These are phyloP conservation scores for Pseudogymnoascus sp. DNA, from an alignment of 2,329 filamentous ascomycete species.

Conservation along the genomic window DNA sequence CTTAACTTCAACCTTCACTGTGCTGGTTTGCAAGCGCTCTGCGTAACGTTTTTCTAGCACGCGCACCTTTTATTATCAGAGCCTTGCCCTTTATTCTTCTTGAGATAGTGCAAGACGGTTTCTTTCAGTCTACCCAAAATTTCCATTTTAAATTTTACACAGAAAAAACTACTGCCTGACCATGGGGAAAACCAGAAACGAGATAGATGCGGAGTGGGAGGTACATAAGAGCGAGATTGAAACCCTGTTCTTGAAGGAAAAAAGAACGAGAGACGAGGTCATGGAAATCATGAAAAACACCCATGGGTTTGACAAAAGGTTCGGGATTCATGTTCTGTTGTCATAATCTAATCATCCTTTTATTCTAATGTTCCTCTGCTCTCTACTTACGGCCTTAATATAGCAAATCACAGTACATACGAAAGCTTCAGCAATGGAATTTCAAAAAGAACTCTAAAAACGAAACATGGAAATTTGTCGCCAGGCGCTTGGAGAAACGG, in stretches of 20 bases:
- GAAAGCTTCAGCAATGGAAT: constrained; percentile 16
- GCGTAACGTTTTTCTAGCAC: neutral
- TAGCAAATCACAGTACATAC: constrained; percentile 17
- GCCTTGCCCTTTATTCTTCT: neutral
- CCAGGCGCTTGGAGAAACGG: constrained; percentile 14
- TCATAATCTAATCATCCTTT: neutral
- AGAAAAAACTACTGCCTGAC: neutral
- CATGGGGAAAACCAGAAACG: constrained; percentile 14
- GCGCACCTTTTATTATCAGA: neutral
- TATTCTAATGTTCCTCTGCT: neutral
- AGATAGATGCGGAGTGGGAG: constrained; percentile 15
- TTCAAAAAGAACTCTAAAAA: constrained; percentile 16
- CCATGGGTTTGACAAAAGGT: neutral
- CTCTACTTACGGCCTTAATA: neutral
- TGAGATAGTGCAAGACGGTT: neutral
- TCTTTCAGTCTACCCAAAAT: neutral
- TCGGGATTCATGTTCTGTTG: neutral
- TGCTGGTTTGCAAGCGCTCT: neutral
- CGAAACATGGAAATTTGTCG: constrained; percentile 16
- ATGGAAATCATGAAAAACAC: constrained; percentile 13
- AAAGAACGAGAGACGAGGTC: constrained; percentile 11
- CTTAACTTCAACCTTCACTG: neutral
- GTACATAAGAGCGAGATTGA: constrained; percentile 13
- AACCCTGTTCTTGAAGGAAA: constrained; percentile 12
- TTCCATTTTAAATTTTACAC: neutral